phyloP scores from a whole-genome alignment of 495 filamentous ascomycete genomes.

The Daldinia caldariorum region DNA sequence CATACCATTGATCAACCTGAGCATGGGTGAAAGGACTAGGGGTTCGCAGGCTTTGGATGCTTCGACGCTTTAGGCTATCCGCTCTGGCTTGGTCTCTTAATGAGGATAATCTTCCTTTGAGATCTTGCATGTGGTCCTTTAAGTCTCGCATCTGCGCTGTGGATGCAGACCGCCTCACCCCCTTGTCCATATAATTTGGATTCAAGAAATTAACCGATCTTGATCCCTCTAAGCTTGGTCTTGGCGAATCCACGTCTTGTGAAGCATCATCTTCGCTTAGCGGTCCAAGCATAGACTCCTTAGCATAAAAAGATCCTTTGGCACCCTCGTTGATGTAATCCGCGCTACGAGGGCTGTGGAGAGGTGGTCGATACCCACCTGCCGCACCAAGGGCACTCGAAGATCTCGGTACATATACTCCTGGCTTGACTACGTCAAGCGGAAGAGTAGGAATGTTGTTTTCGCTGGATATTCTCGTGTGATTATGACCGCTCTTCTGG shows the following conservation, averaged over 20 bases:
- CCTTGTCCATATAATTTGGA: slow-evolving; percentile 52
- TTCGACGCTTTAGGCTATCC: slow-evolving; percentile 83
- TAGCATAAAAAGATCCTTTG: slow-evolving; percentile 8
- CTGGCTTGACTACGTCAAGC: slow-evolving; percentile 47
- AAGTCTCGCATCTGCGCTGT: slow-evolving; percentile 82
- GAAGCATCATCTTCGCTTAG: slow-evolving; percentile 53
- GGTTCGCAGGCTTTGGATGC: slow-evolving; percentile 82
- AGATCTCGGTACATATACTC: slow-evolving; percentile 52
- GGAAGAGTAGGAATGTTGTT: slow-evolving; percentile 50
- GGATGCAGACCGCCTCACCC: slow-evolving; percentile 62
- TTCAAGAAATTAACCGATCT: slow-evolving; percentile 52
- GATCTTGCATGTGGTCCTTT: slow-evolving; percentile 90
- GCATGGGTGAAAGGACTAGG: slow-evolving; percentile 86
- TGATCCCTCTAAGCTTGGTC: slow-evolving; percentile 44
- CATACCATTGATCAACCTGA: slow-evolving; percentile 74
- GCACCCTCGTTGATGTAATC: slow-evolving; percentile 48
- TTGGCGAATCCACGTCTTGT: slow-evolving; percentile 37
- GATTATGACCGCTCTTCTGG: slow-evolving; percentile 45
- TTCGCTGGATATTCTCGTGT: slow-evolving; percentile 58
- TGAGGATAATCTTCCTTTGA: slow-evolving; percentile 89
- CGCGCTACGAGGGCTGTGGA: slow-evolving; percentile 51
- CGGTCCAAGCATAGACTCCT: slow-evolving; percentile 43
- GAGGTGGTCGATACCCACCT: slow-evolving; percentile 59
- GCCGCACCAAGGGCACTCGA: slow-evolving; percentile 61
- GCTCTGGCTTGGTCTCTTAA: slow-evolving; percentile 83